phyloP scores from a whole-genome alignment of 768 basidiomycete species.

The Mycena vulgaris region DNA sequence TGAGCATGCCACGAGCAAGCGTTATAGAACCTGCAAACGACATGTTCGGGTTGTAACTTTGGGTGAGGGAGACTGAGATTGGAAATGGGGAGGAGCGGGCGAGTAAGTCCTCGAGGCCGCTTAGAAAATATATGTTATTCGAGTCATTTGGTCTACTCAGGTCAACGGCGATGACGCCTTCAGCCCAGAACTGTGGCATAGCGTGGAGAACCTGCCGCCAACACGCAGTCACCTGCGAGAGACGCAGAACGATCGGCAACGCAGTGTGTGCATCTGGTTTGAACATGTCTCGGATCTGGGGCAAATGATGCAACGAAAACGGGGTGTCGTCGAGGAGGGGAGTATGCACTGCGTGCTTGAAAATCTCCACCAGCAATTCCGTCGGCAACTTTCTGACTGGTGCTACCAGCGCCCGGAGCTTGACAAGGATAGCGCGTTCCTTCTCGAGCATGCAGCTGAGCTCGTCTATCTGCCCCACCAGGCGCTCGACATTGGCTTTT shows the following conservation, averaged over 20 bases:
- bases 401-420: background rate
- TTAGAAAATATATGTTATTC: background rate
- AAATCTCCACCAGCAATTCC: conserved; percentile 22
- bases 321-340: background rate
- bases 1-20: too few relatives aligned
- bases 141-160: background rate
- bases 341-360: conserved; percentile 14
- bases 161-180: background rate
- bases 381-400: conserved; percentile 25
- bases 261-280: background rate
- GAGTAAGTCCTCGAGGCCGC: background rate
- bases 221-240: conserved; percentile 16
- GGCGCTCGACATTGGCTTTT: conserved; percentile 28
- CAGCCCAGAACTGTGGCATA: conserved; percentile 18
- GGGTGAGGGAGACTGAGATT: conserved; percentile 6
- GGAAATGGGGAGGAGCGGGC: conserved; percentile 19
- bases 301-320: background rate
- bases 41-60: too few relatives aligned
- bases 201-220: conserved; percentile 13
- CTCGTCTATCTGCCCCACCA: conserved; percentile 8
- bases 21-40: too few relatives aligned
- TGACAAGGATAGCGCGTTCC: conserved; percentile 18
- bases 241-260: background rate
- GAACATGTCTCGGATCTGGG: background rate
- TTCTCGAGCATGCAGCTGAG: background rate